phyloP scores from a whole-genome alignment of 2,329 filamentous ascomycete genomes.

The Monilinia vaccinii-corymbosi region DNA sequence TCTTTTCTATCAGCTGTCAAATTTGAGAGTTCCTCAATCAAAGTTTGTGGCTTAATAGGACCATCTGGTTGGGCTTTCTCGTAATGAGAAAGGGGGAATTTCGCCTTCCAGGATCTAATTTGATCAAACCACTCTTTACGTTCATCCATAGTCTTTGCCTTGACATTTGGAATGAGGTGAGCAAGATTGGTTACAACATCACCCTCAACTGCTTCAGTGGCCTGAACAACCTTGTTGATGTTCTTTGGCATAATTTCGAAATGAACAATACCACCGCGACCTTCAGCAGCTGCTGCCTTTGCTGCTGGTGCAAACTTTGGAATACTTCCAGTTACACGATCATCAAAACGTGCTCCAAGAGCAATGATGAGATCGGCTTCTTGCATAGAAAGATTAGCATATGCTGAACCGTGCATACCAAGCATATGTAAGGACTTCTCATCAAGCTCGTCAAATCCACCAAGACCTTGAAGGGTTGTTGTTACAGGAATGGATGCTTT shows the following conservation, averaged over 20 bases:
- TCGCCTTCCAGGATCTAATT: conserved; percentile 84
- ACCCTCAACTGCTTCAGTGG: conserved; percentile 89
- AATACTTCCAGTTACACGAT: conserved; percentile 79
- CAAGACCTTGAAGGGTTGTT: conserved; percentile 88
- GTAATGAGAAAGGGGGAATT: conserved; percentile 77
- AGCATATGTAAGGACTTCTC: conserved; percentile 96
- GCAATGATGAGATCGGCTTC: conserved; percentile 94
- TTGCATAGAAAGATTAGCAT: conserved; percentile 97
- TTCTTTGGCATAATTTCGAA: conserved; percentile 99
- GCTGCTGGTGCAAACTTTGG: conserved; percentile 84
- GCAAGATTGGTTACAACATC: conserved; percentile 76
- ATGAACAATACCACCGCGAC: conserved; percentile 88
- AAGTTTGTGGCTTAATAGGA: conserved; percentile 85
- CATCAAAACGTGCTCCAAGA: conserved; percentile 88
- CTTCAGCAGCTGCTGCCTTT: conserved; percentile 73
- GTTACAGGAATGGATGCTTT: conserved; percentile 91
- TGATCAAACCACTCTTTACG: conserved; percentile 81
- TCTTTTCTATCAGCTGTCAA: conserved; percentile 74
- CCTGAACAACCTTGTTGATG: conserved; percentile 98
- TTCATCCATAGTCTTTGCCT: conserved; percentile 50
- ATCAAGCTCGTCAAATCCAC: conserved; percentile 86
- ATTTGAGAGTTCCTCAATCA: conserved; percentile 85
- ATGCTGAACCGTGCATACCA: conserved; percentile 95
- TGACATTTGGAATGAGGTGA: conserved; percentile 63
- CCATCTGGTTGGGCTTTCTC: conserved; percentile 68